Conservation (phyloP, 2,329 filamentous ascomycete species). For the Didymella lethalis region DNA sequence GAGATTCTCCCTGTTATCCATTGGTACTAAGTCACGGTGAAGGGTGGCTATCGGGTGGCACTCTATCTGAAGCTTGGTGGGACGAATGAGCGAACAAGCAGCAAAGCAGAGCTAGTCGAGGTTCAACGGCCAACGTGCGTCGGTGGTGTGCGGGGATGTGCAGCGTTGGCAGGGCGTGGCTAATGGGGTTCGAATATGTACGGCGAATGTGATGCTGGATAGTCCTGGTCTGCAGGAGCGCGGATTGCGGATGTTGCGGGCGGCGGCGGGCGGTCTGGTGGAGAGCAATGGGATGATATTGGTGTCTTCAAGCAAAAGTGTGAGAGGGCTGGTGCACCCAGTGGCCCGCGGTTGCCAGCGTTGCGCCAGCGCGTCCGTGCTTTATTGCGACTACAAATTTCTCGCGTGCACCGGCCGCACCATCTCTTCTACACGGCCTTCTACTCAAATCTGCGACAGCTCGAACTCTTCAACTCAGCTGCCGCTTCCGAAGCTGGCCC, state of each 20-base stretch:
- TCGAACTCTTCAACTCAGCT: slow-evolving; percentile 65
- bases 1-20: slow-evolving; percentile 58
- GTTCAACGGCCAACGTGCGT: slow-evolving; percentile 20
- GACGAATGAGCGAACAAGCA: slow-evolving; percentile 49
- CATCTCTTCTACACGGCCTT: slow-evolving; percentile 62
- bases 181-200: slow-evolving; percentile 5
- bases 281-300: slow-evolving; percentile 28
- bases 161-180: not conserved
- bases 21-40: slow-evolving; percentile 35
- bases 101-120: slow-evolving; percentile 28
- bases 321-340: slow-evolving; percentile 35
- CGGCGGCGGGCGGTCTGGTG: slow-evolving; percentile 30
- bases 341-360: slow-evolving; percentile 33
- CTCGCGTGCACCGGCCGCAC: slow-evolving; percentile 27
- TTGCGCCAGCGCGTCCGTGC: slow-evolving; percentile 15
- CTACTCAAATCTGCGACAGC: slow-evolving; percentile 78
- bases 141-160: slow-evolving; percentile 25
- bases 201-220: slow-evolving; percentile 15
- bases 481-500: slow-evolving; percentile 75
- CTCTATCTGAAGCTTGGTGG: slow-evolving; percentile 44
- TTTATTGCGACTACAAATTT: slow-evolving; percentile 30
- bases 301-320: slow-evolving; percentile 41
- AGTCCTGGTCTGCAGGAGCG: slow-evolving; percentile 1
- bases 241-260: slow-evolving; percentile 14
- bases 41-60: slow-evolving; percentile 16